Conservation (phyloP, 2,329 filamentous ascomycete genomes). For the Coleophoma eucalyptorum region DNA sequence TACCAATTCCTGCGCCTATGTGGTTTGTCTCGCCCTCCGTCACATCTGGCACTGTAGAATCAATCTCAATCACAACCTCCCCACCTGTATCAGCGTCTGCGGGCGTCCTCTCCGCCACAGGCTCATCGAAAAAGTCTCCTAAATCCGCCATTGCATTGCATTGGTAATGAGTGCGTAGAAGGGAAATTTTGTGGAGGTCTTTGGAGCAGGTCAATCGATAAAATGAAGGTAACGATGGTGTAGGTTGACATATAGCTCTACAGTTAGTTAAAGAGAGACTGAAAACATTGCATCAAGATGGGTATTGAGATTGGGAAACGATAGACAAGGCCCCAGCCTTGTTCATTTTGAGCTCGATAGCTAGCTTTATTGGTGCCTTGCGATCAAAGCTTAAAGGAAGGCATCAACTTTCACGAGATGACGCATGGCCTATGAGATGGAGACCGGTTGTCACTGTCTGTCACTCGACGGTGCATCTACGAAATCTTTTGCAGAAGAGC, state of each 20-base stretch:
- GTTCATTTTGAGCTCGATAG: no score
- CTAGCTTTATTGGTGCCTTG: no score
- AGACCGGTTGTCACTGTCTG: no score
- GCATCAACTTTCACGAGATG: no score
- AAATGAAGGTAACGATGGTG: not conserved
- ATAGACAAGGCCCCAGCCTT: no score
- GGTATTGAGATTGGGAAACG: no score
- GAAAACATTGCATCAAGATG: no score
- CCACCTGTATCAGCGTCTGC: constrained; percentile 23
- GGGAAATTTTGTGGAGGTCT: not conserved
- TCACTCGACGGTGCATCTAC: no score
- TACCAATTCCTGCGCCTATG: constrained; percentile 2
- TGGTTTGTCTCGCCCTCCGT: not conserved
- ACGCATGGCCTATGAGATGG: no score
- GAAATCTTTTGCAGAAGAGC: no score
- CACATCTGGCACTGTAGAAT: constrained; percentile 3
- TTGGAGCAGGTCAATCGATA: not conserved
- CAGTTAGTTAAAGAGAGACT: no score
- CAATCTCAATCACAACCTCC: constrained; percentile 22
- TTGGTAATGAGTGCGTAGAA: not conserved
- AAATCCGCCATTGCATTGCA: constrained; percentile 15
- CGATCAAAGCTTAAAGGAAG: no score
- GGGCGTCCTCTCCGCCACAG: constrained; percentile 6
- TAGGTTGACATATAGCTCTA: not conserved
- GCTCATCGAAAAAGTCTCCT: constrained; percentile 10